These are phyloP conservation scores for Physcomitrellopsis africana DNA, from an alignment of 225 moss, liverwort and hornwort species.

Conservation along the genomic window DNA sequence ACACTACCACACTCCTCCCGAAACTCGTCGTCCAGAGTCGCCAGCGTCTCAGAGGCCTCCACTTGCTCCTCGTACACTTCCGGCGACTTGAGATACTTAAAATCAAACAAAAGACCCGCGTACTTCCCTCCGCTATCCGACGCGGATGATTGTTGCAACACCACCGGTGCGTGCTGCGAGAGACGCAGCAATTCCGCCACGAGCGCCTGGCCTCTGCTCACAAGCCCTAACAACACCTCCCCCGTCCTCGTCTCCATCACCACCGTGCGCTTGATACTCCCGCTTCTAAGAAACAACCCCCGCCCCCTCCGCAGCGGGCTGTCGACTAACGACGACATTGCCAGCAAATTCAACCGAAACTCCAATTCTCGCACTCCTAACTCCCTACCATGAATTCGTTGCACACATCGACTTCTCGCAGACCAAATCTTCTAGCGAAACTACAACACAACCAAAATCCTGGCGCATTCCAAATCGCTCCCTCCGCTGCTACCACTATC, in stretches of 20 bases:
- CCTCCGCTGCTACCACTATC: too few relatives aligned
- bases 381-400: too few relatives aligned
- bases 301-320: conserved; percentile 44
- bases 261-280: conserved; percentile 36
- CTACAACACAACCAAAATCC: too few relatives aligned
- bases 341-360: background rate
- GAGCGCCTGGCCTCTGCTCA: conserved; percentile 94
- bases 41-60: conserved; percentile 68
- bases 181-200: conserved; percentile 91
- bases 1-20: conserved; percentile 77
- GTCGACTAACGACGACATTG: conserved; percentile 41
- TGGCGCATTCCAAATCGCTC: too few relatives aligned
- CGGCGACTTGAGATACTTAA: conserved; percentile 91
- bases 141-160: conserved; percentile 52
- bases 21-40: conserved; percentile 84
- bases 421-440: too few relatives aligned
- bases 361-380: background rate
- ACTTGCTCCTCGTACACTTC: conserved; percentile 87
- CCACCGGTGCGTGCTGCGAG: conserved; percentile 81
- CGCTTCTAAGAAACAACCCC: conserved; percentile 45
- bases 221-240: conserved; percentile 70
- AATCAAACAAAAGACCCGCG: conserved; percentile 69
- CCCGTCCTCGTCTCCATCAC: conserved; percentile 58
- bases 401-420: too few relatives aligned
- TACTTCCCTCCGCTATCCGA: conserved; percentile 59